These are phyloP conservation scores for Candida lessepsii DNA, from an alignment of 805 yeast genomes.

Conservation along the genomic window DNA sequence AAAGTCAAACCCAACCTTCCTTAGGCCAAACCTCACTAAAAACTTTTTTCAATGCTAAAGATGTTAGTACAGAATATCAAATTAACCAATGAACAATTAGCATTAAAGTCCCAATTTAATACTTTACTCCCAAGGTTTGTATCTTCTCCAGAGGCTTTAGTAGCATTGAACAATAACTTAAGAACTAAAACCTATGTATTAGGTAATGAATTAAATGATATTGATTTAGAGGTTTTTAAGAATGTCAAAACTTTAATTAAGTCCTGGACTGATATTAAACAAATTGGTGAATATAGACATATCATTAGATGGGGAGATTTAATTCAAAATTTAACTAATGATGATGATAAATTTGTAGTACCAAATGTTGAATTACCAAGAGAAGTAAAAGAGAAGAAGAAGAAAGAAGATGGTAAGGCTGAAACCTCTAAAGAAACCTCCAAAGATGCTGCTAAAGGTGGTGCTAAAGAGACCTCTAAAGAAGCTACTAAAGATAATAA, in stretches of 20 bases:
- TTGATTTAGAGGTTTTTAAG: constrained; percentile 72
- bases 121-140: constrained; percentile 63
- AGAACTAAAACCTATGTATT: constrained; percentile 68
- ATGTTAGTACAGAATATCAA: constrained; percentile 13
- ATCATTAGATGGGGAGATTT: constrained; percentile 90
- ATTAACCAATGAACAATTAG: constrained; percentile 51
- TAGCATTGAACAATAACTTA: constrained; percentile 63
- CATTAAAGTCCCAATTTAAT: constrained; percentile 75
- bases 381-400: constrained; percentile 66
- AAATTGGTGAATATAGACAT: constrained; percentile 71
- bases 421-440: constrained; percentile 22
- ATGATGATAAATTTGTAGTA: constrained; percentile 51
- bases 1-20: not conserved
- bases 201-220: constrained; percentile 63
- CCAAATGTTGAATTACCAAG: constrained; percentile 70
- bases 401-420: constrained; percentile 29
- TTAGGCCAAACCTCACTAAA: not conserved
- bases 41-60: constrained; percentile 11
- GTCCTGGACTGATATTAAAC: constrained; percentile 52
- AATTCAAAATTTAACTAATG: constrained; percentile 62
- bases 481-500: constrained; percentile 17
- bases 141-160: constrained; percentile 36
- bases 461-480: not conserved
- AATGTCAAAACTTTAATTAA: constrained; percentile 60
- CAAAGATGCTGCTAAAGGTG: constrained; percentile 39